Percentiles rank a stretch among this genome's conserved stretches.
Conservation (phyloP, 257 asterid species). For the Hygrophila difformis region DNA sequence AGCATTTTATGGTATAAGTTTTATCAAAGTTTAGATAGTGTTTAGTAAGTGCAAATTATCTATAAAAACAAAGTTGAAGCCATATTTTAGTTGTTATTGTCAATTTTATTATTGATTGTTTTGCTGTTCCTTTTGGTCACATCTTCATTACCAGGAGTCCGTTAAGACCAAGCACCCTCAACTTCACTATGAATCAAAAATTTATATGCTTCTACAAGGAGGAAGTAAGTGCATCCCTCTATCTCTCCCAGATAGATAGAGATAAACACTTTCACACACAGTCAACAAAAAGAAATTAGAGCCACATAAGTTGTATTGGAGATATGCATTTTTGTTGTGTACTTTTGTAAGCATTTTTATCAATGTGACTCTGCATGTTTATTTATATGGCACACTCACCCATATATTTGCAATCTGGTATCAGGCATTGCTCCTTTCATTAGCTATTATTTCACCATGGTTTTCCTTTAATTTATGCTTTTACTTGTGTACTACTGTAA, state of each 20-base stretch:
- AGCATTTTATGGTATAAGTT: neutral
- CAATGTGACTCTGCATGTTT: too few relatives aligned
- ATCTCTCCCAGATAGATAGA: constrained; percentile 6
- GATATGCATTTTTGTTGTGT: too few relatives aligned
- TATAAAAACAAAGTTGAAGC: neutral
- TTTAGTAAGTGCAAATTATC: neutral
- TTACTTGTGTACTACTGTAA: neutral
- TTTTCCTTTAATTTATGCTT: constrained; percentile 5
- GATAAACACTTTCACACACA: neutral
- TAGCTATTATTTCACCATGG: neutral
- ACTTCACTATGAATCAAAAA: constrained; percentile 90
- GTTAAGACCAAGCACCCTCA: constrained; percentile 91
- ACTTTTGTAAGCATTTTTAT: too few relatives aligned
- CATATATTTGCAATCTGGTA: too few relatives aligned
- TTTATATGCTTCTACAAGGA: constrained; percentile 88
- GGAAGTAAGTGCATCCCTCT: constrained; percentile 63
- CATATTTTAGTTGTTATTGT: neutral
- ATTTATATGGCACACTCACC: too few relatives aligned
- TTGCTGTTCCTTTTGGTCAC: constrained; percentile 2
- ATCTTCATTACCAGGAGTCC: constrained; percentile 54
- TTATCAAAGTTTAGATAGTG: neutral
- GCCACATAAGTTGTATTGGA: too few relatives aligned
- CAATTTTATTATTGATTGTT: neutral
- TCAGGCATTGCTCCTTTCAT: too few relatives aligned
- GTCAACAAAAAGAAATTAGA: neutral